Evolutionary conservation across 208 protist species (phyloP).

Genomic region (Trichomonas gallinae): DNA sequence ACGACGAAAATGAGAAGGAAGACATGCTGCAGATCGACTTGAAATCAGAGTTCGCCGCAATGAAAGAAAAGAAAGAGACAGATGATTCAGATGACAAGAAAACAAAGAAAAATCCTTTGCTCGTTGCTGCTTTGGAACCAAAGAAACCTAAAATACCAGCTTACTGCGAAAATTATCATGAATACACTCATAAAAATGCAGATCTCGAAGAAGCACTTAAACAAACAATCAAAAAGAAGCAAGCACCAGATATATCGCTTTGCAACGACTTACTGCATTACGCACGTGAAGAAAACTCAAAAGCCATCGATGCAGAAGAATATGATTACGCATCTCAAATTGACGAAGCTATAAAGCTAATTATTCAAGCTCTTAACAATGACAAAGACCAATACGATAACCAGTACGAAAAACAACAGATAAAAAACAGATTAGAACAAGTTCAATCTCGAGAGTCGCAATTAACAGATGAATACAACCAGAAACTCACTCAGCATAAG

Average conservation of each 20-base stretch:
- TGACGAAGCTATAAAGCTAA: neutral
- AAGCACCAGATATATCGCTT: neutral
- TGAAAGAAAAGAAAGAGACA: neutral
- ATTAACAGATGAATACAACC: neutral
- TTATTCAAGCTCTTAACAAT: neutral
- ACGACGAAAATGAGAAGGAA: neutral
- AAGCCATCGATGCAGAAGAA: neutral
- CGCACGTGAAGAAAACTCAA: neutral
- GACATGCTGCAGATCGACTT: neutral
- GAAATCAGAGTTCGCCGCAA: neutral
- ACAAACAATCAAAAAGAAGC: neutral
- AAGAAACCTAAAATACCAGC: neutral
- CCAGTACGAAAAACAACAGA: neutral
- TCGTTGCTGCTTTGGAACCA: neutral
- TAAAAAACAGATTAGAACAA: neutral
- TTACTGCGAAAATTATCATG: neutral
- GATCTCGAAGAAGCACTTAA: neutral
- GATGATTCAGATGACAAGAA: neutral
- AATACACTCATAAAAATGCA: neutral
- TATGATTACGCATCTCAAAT: neutral
- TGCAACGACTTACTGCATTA: neutral
- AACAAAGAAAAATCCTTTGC: neutral
- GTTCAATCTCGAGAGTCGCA: neutral
- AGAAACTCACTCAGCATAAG: neutral
- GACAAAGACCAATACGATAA: neutral